A percentile compares a stretch with the other conserved stretches of the same genome.
Conservation (phyloP, 495 filamentous ascomycete species). For the Penicillium cosmopolitanum region DNA sequence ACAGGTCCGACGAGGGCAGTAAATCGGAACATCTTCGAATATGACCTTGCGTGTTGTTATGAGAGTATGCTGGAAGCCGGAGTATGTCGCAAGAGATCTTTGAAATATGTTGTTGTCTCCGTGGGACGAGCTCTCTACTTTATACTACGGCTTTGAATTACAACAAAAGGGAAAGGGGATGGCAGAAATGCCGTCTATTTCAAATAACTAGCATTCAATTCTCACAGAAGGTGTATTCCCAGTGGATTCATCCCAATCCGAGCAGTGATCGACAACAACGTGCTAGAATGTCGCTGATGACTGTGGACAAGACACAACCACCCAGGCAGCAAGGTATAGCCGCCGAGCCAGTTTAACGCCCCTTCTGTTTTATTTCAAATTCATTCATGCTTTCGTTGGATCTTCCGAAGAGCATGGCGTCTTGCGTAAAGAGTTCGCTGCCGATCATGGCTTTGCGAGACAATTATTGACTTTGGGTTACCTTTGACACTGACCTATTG, state of each 20-base stretch:
- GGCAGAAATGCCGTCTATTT: constrained; percentile 4
- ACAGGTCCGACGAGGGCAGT: constrained; percentile 2
- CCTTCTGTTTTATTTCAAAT: neutral
- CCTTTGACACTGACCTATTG: constrained; percentile 5
- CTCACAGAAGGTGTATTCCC: neutral
- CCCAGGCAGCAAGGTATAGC: no score
- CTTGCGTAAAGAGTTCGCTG: constrained; percentile 1
- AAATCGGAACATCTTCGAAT: constrained; percentile 8
- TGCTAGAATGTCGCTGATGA: constrained; percentile 3
- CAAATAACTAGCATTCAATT: constrained; percentile 6
- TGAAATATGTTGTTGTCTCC: constrained; percentile 2
- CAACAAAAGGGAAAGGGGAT: constrained; percentile 1
- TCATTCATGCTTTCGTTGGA: constrained; percentile 4
- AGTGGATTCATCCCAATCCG: constrained; percentile 4
- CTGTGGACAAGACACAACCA: constrained; percentile 4
- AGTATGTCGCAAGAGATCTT: constrained; percentile 1
- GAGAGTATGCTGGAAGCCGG: constrained; percentile 3
- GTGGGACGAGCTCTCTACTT: constrained; percentile 1
- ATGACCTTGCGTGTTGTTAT: constrained; percentile 1
- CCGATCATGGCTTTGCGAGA: constrained; percentile 4
- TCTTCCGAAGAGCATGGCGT: constrained; percentile 4
- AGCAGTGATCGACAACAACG: constrained; percentile 8
- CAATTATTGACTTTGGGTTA: constrained; percentile 1
- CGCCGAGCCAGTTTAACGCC: no score
- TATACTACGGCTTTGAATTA: constrained; percentile 1